phyloP scores from a whole-genome alignment of 2,329 filamentous ascomycete species.

The Cladosporium halotolerans region DNA sequence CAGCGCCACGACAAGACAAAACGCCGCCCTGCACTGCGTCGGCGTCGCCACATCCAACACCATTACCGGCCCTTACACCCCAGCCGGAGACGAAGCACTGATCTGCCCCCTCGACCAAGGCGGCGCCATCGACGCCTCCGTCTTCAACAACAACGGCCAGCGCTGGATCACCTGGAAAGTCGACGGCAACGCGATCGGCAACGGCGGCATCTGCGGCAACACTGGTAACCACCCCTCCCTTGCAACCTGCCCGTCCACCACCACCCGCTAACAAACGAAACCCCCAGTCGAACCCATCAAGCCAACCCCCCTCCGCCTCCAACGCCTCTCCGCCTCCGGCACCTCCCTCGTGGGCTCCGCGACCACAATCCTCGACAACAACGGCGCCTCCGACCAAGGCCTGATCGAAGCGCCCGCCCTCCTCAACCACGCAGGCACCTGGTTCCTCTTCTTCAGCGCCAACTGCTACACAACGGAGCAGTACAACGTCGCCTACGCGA shows the following conservation, averaged over 20 bases:
- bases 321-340: constrained; percentile 27
- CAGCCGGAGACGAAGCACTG: constrained; percentile 15
- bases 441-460: constrained; percentile 26
- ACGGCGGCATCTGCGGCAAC: constrained; percentile 25
- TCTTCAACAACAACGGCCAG: constrained; percentile 23
- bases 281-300: constrained; percentile 23
- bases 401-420: constrained; percentile 30
- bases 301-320: constrained; percentile 28
- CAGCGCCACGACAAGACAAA: constrained; percentile 22
- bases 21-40: constrained; percentile 26
- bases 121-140: constrained; percentile 27
- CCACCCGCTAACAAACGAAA: neutral
- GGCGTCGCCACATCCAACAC: constrained; percentile 22
- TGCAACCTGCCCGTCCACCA: neutral
- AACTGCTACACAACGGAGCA: constrained; percentile 20
- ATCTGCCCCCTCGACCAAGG: constrained; percentile 24
- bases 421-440: constrained; percentile 21
- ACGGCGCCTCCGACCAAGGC: constrained; percentile 25
- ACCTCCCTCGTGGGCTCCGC: constrained; percentile 23
- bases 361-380: constrained; percentile 25
- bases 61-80: constrained; percentile 24
- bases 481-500: constrained; percentile 28
- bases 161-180: constrained; percentile 29
- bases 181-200: constrained; percentile 25
- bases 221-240: constrained; percentile 10